Conservation (phyloP, 768 basidiomycete genomes). For the Xerocomus brunneocitrinus region DNA sequence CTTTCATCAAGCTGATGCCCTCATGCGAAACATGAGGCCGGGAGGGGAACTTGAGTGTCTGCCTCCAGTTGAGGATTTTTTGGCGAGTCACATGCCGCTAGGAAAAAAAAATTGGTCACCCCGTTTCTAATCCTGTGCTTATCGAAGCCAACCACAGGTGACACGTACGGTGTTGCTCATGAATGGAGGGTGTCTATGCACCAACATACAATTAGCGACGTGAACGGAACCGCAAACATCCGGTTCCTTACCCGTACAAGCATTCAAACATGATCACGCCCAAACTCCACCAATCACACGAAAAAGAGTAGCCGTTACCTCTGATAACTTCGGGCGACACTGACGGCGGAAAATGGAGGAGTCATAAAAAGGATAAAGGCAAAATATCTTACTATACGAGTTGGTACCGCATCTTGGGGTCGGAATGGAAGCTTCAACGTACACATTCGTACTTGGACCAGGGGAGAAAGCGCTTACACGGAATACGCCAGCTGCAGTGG, state of each 20-base stretch:
- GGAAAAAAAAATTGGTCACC: conserved; percentile 12
- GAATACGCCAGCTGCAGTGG: conserved; percentile 73
- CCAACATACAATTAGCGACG: conserved; percentile 21
- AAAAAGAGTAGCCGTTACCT: conserved; percentile 88
- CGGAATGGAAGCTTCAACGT: conserved; percentile 28
- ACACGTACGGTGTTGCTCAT: conserved; percentile 82
- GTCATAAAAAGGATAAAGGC: conserved; percentile 24
- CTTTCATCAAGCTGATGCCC: conserved; percentile 82
- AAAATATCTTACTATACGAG: conserved; percentile 67
- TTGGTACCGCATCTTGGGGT: conserved; percentile 72
- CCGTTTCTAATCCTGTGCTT: conserved; percentile 18
- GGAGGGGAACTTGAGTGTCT: conserved; percentile 80
- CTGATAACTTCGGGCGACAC: conserved; percentile 91
- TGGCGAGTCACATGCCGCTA: conserved; percentile 92
- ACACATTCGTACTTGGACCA: conserved; percentile 7
- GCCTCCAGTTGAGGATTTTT: conserved; percentile 96
- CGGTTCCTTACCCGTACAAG: conserved; percentile 70
- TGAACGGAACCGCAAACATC: conserved; percentile 24
- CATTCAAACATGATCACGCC: conserved; percentile 97
- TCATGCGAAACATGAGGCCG: conserved; percentile 82
- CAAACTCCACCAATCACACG: conserved; percentile 98
- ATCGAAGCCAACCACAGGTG: conserved; percentile 15
- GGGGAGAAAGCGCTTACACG: conserved; percentile 53
- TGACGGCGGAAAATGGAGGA: conserved; percentile 31
- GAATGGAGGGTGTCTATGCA: conserved; percentile 83